phyloP scores from a whole-genome alignment of 1,284 basidiomycete genomes.

The Peniophora sp. region DNA sequence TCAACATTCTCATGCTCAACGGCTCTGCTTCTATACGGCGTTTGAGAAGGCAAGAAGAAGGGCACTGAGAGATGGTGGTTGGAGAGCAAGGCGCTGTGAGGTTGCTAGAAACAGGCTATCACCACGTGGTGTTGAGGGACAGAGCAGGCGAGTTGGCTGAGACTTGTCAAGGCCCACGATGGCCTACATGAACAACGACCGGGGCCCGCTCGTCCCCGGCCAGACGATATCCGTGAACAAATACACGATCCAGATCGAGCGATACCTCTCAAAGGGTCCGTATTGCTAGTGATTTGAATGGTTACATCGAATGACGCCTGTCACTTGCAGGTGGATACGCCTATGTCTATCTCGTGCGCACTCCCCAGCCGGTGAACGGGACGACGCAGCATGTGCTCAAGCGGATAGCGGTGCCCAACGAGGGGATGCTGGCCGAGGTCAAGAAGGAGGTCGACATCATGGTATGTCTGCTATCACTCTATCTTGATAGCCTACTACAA shows the following conservation, averaged over 20 bases:
- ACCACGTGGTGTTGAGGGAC: no score
- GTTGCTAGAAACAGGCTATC: no score
- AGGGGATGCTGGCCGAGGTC: constrained; percentile 87
- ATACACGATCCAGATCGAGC: constrained; percentile 78
- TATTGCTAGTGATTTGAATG: constrained; percentile 1
- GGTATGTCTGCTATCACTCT: constrained; percentile 45
- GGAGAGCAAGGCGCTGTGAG: no score
- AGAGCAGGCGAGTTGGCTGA: no score
- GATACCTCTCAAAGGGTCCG: constrained; percentile 89
- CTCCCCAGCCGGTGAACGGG: constrained; percentile 78
- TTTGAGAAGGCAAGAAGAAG: no score
- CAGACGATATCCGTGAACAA: constrained; percentile 89
- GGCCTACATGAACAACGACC: constrained; percentile 26
- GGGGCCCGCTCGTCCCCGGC: constrained; percentile 69
- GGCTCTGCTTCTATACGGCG: no score
- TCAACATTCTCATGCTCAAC: no score
- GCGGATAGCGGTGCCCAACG: constrained; percentile 89
- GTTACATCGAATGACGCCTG: constrained; percentile 5
- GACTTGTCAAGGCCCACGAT: constrained; percentile 7
- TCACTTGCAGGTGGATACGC: constrained; percentile 84
- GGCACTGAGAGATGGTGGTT: no score
- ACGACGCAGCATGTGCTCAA: constrained; percentile 96
- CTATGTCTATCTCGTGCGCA: constrained; percentile 93
- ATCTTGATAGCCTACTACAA: constrained; percentile 19
- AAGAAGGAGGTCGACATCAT: constrained; percentile 98